These are phyloP conservation scores for Byssothecium circinans DNA, from an alignment of 2,329 filamentous ascomycete species.

Conservation along the genomic window DNA sequence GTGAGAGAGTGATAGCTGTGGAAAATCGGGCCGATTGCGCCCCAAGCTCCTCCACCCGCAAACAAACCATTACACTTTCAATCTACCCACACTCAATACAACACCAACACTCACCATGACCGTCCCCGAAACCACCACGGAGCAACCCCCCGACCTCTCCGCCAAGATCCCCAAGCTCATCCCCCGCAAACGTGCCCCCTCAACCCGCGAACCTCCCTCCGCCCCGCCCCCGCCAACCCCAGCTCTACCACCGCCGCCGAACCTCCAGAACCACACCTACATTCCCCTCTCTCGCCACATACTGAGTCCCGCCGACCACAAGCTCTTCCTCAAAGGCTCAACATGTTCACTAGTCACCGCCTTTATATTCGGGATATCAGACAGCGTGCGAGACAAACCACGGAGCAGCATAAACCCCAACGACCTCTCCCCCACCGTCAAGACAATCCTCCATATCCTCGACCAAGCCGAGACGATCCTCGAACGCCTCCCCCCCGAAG, in stretches of 20 bases:
- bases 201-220: conserved; percentile 23
- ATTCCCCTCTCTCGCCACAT: conserved; percentile 74
- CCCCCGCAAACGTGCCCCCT: conserved; percentile 34
- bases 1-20: not conserved
- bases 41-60: not conserved
- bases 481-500: conserved; percentile 72
- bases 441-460: conserved; percentile 69
- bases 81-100: not conserved
- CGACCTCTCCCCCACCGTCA: conserved; percentile 63
- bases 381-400: conserved; percentile 72
- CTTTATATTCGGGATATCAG: conserved; percentile 85
- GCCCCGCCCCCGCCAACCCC: conserved; percentile 75
- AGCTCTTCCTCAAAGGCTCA: conserved; percentile 75
- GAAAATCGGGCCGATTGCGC: not conserved
- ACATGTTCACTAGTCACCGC: conserved; percentile 75
- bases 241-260: conserved; percentile 67
- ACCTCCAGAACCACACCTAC: conserved; percentile 63
- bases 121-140: not conserved
- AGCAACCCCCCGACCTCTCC: conserved; percentile 26
- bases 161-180: conserved; percentile 39
- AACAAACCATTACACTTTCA: not conserved
- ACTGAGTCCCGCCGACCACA: conserved; percentile 76
- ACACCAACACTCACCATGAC: conserved; percentile 8
- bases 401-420: conserved; percentile 62
- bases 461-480: conserved; percentile 69